phyloP scores from a whole-genome alignment of 352 stramenopile genomes.

The Pythium scleroteichum region DNA sequence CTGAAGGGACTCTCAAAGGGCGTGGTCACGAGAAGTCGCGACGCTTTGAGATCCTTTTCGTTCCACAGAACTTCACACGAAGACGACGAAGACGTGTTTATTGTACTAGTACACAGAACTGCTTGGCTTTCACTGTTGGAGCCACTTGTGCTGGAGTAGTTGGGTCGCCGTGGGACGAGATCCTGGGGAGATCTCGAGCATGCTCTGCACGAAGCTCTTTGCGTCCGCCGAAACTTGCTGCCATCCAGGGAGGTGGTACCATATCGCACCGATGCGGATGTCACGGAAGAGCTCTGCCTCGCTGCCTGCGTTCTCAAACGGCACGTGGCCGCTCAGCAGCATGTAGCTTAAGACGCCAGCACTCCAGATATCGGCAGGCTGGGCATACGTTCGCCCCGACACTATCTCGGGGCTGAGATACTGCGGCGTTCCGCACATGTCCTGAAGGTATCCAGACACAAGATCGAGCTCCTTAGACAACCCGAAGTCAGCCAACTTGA shows the following conservation, averaged over 20 bases:
- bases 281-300: conserved; percentile 66
- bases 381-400: conserved; percentile 87
- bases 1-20: too few relatives aligned
- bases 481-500: conserved; percentile 93
- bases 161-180: conserved; percentile 57
- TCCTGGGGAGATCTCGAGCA: conserved; percentile 86
- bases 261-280: conserved; percentile 90
- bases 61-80: too few relatives aligned
- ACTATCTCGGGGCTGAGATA: conserved; percentile 97
- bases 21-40: conserved; percentile 14
- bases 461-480: conserved; percentile 90
- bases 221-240: conserved; percentile 66
- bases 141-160: conserved; percentile 60
- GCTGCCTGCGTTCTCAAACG: conserved; percentile 56
- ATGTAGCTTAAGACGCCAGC: conserved; percentile 96
- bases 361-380: conserved; percentile 94
- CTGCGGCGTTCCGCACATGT: conserved; percentile 94
- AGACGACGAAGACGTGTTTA: not conserved
- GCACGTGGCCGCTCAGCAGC: conserved; percentile 63
- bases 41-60: conserved; percentile 3
- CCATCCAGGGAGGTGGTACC: conserved; percentile 92
- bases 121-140: conserved; percentile 25
- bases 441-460: conserved; percentile 83
- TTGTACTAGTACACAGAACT: conserved; percentile 15
- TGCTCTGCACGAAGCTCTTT: conserved; percentile 85